Evolutionary conservation across 1,139 yeast genomes (phyloP).

Genomic region (Yamadazyma atmosphaerica): DNA sequence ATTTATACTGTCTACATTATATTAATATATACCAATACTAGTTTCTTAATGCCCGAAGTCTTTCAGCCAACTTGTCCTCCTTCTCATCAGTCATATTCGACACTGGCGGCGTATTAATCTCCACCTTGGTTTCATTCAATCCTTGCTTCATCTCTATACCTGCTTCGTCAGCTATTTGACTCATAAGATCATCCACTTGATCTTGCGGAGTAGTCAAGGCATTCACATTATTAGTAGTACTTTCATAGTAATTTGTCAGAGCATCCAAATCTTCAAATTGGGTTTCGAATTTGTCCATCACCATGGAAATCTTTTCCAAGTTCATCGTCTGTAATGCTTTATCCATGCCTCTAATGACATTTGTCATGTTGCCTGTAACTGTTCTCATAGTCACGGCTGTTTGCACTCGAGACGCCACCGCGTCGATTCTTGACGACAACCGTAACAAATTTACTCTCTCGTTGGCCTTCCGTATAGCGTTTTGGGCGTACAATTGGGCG

Average conservation of each 20-base stretch:
- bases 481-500: constrained; percentile 92
- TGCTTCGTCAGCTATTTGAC: constrained; percentile 95
- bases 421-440: constrained; percentile 87
- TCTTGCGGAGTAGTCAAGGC: constrained; percentile 93
- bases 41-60: constrained; percentile 71
- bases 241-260: constrained; percentile 88
- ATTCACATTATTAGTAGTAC: constrained; percentile 83
- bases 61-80: constrained; percentile 84
- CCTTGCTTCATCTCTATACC: constrained; percentile 92
- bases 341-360: constrained; percentile 94
- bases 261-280: constrained; percentile 98
- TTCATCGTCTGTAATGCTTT: constrained; percentile 95
- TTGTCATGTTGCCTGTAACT: constrained; percentile 92
- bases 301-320: constrained; percentile 84
- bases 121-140: constrained; percentile 56
- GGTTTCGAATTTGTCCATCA: constrained; percentile 95
- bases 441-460: constrained; percentile 82
- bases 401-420: constrained; percentile 93
- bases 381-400: constrained; percentile 97
- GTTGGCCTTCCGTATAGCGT: constrained; percentile 88
- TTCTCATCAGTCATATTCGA: constrained; percentile 60
- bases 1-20: not conserved
- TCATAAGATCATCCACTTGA: constrained; percentile 89
- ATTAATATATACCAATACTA: not conserved
- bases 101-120: constrained; percentile 43